These are phyloP conservation scores for Neoscytalidium dimidiatum DNA, from an alignment of 2,329 filamentous ascomycete species.

Conservation along the genomic window DNA sequence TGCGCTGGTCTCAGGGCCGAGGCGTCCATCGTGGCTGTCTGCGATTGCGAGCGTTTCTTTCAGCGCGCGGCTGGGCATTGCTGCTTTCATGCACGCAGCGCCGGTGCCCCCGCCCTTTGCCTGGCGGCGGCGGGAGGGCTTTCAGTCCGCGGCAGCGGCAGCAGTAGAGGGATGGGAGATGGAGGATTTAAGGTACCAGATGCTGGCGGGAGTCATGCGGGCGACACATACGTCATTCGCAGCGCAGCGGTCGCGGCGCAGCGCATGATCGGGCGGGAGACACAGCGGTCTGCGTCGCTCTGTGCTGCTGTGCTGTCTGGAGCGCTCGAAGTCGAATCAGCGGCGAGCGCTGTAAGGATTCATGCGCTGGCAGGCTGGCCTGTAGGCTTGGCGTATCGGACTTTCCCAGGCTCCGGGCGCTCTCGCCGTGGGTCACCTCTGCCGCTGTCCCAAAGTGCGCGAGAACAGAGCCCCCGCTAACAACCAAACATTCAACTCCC, in stretches of 20 bases:
- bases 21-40: slow-evolving; percentile 6
- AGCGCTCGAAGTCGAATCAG: slow-evolving; percentile 1
- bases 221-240: slow-evolving; percentile 15
- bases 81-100: slow-evolving; percentile 9
- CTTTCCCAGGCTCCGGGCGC: slow-evolving; percentile 18
- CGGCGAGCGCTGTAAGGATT: slow-evolving; percentile 16
- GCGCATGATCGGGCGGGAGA: slow-evolving; percentile 11
- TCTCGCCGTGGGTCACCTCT: slow-evolving; percentile 1
- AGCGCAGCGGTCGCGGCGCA: slow-evolving; percentile 1
- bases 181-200: slow-evolving; percentile 17
- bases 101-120: not conserved
- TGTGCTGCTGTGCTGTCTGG: slow-evolving; percentile 12
- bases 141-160: not conserved
- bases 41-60: slow-evolving; percentile 13
- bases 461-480: slow-evolving; percentile 18
- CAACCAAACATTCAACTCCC: slow-evolving; percentile 19
- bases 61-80: slow-evolving; percentile 1
- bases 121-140: not conserved
- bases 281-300: slow-evolving; percentile 13
- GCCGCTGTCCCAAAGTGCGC: slow-evolving; percentile 13
- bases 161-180: not conserved
- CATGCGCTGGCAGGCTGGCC: slow-evolving; percentile 8
- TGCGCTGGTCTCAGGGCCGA: slow-evolving; percentile 9
- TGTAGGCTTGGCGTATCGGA: slow-evolving; percentile 18
- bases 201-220: slow-evolving; percentile 12